Conservation (phyloP, 2,329 filamentous ascomycete genomes). For the Clonostachys solani region DNA sequence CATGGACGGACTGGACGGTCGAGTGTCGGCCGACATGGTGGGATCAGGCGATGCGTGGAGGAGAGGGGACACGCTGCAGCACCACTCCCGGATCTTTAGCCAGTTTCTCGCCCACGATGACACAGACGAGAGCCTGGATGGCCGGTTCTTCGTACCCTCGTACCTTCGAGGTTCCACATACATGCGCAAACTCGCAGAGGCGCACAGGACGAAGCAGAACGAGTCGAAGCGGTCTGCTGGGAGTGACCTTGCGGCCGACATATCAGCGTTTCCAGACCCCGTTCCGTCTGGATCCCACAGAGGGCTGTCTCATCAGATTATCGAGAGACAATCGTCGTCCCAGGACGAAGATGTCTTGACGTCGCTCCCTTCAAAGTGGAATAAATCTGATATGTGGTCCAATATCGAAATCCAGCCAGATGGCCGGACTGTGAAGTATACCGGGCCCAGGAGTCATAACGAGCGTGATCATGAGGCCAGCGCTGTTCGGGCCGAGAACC, state of each 20-base stretch:
- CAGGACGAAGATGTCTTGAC: conserved; percentile 57
- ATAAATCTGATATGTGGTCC: conserved; percentile 67
- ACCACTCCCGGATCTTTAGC: neutral
- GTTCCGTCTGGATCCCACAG: conserved; percentile 53
- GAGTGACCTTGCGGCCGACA: conserved; percentile 4
- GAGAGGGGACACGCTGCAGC: neutral
- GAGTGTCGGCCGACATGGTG: neutral
- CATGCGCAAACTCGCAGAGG: conserved; percentile 69
- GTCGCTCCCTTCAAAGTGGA: conserved; percentile 80
- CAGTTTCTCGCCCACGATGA: conserved; percentile 8
- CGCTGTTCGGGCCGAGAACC: conserved; percentile 75
- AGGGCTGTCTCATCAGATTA: conserved; percentile 78
- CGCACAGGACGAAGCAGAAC: conserved; percentile 57
- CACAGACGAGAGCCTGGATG: conserved; percentile 13
- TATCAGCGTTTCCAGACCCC: conserved; percentile 24
- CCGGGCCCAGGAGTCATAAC: conserved; percentile 15
- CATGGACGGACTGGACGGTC: no score
- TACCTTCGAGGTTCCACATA: conserved; percentile 79
- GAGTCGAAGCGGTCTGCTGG: conserved; percentile 29
- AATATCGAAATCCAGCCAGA: conserved; percentile 72
- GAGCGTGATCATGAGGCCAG: conserved; percentile 71
- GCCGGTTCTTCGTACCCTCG: conserved; percentile 74
- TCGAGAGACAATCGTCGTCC: conserved; percentile 64
- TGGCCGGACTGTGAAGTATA: conserved; percentile 67
- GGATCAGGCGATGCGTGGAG: neutral